Evolutionary conservation across 805 yeast species (phyloP).

Genomic region (Metschnikowia koreensis): DNA sequence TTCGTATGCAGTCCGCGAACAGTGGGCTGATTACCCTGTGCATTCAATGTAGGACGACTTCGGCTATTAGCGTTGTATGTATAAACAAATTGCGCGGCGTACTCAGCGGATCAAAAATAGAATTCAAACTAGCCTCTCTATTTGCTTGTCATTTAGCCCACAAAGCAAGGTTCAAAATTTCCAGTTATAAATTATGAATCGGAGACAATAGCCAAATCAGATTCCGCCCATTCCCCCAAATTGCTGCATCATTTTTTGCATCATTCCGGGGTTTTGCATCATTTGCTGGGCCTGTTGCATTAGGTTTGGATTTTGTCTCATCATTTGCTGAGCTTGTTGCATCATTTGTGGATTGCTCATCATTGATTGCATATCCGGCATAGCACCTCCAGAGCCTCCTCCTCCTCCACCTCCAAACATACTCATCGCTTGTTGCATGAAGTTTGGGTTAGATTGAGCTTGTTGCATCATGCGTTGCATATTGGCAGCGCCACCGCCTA

Average conservation of each 20-base stretch:
- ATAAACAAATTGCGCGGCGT: no score
- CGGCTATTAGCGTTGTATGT: no score
- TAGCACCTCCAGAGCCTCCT: constrained; percentile 44
- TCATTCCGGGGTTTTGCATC: constrained; percentile 63
- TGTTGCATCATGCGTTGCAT: constrained; percentile 56
- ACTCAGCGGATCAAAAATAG: no score
- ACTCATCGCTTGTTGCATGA: constrained; percentile 63
- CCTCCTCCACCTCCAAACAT: constrained; percentile 46
- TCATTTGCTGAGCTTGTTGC: constrained; percentile 48
- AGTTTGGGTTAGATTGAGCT: constrained; percentile 48
- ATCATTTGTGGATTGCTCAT: constrained; percentile 50
- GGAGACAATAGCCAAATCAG: neutral
- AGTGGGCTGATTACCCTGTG: neutral
- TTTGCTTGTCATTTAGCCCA: no score
- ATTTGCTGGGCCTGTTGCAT: constrained; percentile 44
- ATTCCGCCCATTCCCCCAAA: constrained; percentile 60
- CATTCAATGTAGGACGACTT: no score
- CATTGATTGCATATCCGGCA: constrained; percentile 42
- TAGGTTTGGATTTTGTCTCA: constrained; percentile 43
- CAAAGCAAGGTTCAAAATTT: no score
- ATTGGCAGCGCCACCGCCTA: constrained; percentile 35
- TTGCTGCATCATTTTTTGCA: constrained; percentile 68
- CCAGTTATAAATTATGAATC: no score
- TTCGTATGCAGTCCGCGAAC: neutral
- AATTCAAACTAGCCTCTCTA: no score